A percentile compares a stretch with the other conserved stretches of the same genome.
phyloP scores from a whole-genome alignment of 2,329 filamentous ascomycete genomes.

The Ophiostoma sp. region DNA sequence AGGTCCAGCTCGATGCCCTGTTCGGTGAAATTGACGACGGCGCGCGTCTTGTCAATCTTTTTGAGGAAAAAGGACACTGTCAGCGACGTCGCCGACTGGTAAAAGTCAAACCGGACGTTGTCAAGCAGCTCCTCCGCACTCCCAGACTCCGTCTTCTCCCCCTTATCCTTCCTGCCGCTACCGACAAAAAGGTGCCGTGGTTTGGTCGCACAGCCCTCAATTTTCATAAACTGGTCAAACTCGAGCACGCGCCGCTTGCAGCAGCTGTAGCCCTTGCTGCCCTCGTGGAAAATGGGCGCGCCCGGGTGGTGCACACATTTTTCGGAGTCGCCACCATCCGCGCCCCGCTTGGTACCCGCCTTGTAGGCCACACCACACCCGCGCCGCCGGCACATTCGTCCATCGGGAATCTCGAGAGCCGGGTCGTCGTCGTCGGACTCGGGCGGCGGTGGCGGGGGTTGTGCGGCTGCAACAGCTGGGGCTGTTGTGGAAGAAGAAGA shows the following conservation, averaged over 20 bases:
- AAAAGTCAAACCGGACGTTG: constrained; percentile 84
- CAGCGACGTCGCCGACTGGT: constrained; percentile 82
- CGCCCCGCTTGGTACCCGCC: constrained; percentile 48
- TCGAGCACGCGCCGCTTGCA: constrained; percentile 94
- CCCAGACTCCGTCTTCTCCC: constrained; percentile 33
- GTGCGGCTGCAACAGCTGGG: constrained; percentile 38
- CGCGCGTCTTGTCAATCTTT: constrained; percentile 84
- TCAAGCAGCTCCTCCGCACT: constrained; percentile 75
- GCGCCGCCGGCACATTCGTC: constrained; percentile 73
- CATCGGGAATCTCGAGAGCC: constrained; percentile 68
- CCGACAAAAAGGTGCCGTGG: constrained; percentile 81
- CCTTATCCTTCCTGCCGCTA: constrained; percentile 63
- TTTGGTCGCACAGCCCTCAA: constrained; percentile 85
- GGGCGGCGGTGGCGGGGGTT: constrained; percentile 57
- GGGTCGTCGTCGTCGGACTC: constrained; percentile 90
- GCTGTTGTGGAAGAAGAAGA: background rate
- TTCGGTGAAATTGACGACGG: constrained; percentile 68
- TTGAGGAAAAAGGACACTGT: constrained; percentile 94
- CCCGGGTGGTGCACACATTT: constrained; percentile 88
- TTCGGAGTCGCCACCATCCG: constrained; percentile 61
- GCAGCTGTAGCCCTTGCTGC: constrained; percentile 95
- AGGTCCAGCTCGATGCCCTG: constrained; percentile 73
- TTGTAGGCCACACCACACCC: constrained; percentile 70
- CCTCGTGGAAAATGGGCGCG: constrained; percentile 91
- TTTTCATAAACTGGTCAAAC: constrained; percentile 97